Evolutionary conservation across 371 early-diverging fungal species (phyloP), one percentile per base, ranked within the genome.

Genomic region (Cokeromyces recurvatus): DNA sequence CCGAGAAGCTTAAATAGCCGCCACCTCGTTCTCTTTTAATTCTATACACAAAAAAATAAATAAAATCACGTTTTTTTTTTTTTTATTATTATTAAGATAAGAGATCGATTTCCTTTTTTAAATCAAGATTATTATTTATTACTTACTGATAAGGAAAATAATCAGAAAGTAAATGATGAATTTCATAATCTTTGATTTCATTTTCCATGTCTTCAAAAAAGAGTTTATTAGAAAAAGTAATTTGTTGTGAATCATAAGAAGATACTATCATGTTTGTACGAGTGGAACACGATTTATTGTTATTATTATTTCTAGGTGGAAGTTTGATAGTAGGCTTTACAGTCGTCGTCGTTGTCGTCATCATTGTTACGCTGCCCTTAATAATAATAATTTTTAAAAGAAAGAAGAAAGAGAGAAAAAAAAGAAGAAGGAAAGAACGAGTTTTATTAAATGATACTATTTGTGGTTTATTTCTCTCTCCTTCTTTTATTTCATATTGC

Each of bases 11-110:
- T 46, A 59, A 53, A 50, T 53, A 59, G 27, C 59, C 59, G 50
- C 59, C 54, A 46, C 59, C 59, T 53, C 53, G 49, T 53, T 59
- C 59, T 59, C 59, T 44, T 31, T 53, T 53, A 42, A 59, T 59
- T 22, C 59, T n/a, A n/a, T 59, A 32, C 51, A 38, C 41, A 20
- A 16, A 37, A 12, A 43, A 40, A 36, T 40, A 34, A 37, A 4
- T 34, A 9, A 34, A n/a, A 9, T 34, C n/a, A n/a, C 5, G 35
- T 34, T 4, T 14, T 11, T 29, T 5, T 29, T 11, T 44, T 48
- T 48, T 43, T 55, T 35, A n/a, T 32, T 31, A 38, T 31, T 44
- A 44, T 25, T 31, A 22, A n/a, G n/a, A n/a, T n/a, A n/a, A n/a
- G n/a, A n/a, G n/a, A n/a, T n/a, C n/a, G n/a, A 25, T 35, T 5